Conservation (phyloP, 2,329 filamentous ascomycete species). For the Aureobasidium mangrovei region DNA sequence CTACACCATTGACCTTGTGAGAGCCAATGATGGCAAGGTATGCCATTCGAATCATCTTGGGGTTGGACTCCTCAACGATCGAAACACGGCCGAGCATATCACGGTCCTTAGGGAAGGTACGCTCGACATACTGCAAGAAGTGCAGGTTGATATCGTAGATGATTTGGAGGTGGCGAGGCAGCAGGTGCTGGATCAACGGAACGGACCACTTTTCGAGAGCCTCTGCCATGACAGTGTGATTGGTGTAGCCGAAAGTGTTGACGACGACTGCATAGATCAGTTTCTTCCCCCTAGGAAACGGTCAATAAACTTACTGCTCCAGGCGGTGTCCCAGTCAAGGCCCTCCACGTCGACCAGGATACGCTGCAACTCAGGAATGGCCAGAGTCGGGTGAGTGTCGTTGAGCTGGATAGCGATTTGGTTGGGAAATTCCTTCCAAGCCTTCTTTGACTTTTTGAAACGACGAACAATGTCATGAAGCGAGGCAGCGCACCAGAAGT, state of each 20-base stretch:
- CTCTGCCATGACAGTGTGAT: conserved; percentile 95
- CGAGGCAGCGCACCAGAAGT: conserved; percentile 98
- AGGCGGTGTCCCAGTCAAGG: conserved; percentile 86
- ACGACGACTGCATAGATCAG: conserved; percentile 33
- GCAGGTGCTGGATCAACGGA: conserved; percentile 78
- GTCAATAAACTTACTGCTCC: conserved; percentile 54
- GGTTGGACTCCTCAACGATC: conserved; percentile 92
- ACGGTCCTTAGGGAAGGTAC: conserved; percentile 78
- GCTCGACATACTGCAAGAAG: conserved; percentile 87
- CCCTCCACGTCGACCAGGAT: conserved; percentile 86
- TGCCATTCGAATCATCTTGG: conserved; percentile 98
- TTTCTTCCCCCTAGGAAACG: not conserved
- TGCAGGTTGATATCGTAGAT: conserved; percentile 97
- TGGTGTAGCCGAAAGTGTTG: conserved; percentile 83
- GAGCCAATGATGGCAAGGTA: conserved; percentile 91
- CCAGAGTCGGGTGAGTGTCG: conserved; percentile 92
- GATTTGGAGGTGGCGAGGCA: conserved; percentile 90
- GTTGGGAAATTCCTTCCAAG: conserved; percentile 86
- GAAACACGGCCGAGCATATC: conserved; percentile 83
- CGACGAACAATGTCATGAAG: conserved; percentile 91
- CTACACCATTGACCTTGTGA: conserved; percentile 98
- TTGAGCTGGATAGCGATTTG: conserved; percentile 97
- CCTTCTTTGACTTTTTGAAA: conserved; percentile 92
- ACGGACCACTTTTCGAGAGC: conserved; percentile 98
- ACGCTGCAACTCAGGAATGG: conserved; percentile 89